phyloP scores from a whole-genome alignment of 805 yeast genomes.

The Tetrapisispora namnaoensis region DNA sequence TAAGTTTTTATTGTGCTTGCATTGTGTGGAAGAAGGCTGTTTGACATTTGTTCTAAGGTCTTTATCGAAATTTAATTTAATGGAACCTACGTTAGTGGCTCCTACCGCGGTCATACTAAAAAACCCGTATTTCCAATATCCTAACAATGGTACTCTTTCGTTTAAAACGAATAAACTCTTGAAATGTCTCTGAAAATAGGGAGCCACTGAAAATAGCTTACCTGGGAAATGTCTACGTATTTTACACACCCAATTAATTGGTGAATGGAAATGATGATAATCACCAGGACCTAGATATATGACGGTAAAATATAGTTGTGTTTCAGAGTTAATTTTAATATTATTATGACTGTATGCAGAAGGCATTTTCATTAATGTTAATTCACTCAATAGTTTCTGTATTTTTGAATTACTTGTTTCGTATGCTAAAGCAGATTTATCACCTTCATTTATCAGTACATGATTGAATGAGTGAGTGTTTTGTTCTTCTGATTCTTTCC shows the following conservation, averaged over 20 bases:
- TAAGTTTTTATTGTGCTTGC: neutral
- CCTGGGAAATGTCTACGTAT: slow-evolving; percentile 93
- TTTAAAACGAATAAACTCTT: slow-evolving; percentile 82
- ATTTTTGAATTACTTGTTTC: slow-evolving; percentile 24
- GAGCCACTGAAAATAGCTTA: slow-evolving; percentile 90
- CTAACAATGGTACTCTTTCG: slow-evolving; percentile 90
- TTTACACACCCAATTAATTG: slow-evolving; percentile 91
- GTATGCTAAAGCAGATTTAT: slow-evolving; percentile 40
- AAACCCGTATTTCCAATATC: slow-evolving; percentile 95
- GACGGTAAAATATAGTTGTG: slow-evolving; percentile 74
- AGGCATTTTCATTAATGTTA: slow-evolving; percentile 10
- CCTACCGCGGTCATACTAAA: slow-evolving; percentile 99
- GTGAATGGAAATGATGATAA: slow-evolving; percentile 94
- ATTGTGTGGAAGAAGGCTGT: slow-evolving; percentile 50
- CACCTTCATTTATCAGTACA: slow-evolving; percentile 55
- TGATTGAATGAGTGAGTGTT: slow-evolving; percentile 19
- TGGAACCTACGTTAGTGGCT: slow-evolving; percentile 98
- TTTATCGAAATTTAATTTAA: slow-evolving; percentile 83
- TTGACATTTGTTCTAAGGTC: slow-evolving; percentile 76
- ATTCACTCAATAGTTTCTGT: slow-evolving; percentile 33
- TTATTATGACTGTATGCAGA: neutral
- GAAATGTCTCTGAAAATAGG: slow-evolving; percentile 83
- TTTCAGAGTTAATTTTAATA: slow-evolving; percentile 26
- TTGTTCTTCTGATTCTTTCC: slow-evolving; percentile 5
- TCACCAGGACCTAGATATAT: slow-evolving; percentile 97